These are phyloP conservation scores for Sarcomyxa edulis DNA, from an alignment of 768 basidiomycete genomes.

Conservation along the genomic window DNA sequence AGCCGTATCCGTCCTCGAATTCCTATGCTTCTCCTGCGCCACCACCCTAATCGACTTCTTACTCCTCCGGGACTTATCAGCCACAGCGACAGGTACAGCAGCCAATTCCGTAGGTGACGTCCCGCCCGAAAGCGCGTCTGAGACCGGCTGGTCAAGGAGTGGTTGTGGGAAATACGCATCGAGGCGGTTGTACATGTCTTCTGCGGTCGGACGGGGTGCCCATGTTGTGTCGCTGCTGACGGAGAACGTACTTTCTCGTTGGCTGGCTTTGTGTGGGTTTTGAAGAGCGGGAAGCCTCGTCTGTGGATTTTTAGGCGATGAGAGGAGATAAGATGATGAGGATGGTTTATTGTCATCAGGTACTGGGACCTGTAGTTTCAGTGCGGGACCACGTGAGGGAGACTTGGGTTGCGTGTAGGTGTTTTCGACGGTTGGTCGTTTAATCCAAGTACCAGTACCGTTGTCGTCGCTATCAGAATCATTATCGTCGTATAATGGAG, in stretches of 20 bases:
- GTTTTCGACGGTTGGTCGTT: conserved; percentile 26
- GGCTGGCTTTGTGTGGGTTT: conserved; percentile 23
- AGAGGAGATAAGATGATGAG: too few relatives aligned
- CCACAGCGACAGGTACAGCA: conserved; percentile 27
- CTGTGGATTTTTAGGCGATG: conserved; percentile 4
- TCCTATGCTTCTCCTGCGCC: conserved; percentile 77
- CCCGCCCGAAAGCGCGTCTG: conserved; percentile 78
- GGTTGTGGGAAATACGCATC: conserved; percentile 96
- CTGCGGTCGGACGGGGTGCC: conserved; percentile 87
- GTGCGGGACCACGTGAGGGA: conserved; percentile 31
- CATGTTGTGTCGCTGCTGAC: conserved; percentile 66
- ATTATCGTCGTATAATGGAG: conserved; percentile 29
- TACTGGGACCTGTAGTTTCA: conserved; percentile 39
- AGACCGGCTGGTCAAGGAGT: conserved; percentile 93
- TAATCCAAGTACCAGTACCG: conserved; percentile 41
- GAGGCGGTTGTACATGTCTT: conserved; percentile 88
- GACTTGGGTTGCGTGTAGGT: conserved; percentile 18
- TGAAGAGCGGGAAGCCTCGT: conserved; percentile 14
- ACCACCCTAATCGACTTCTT: conserved; percentile 94
- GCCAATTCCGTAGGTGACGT: conserved; percentile 71
- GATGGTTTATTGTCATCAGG: conserved; percentile 4
- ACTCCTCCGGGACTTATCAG: conserved; percentile 43
- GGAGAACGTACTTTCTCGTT: conserved; percentile 55
- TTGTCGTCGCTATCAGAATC: conserved; percentile 46
- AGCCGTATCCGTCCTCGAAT: conserved; percentile 51